Evolutionary conservation across 1,284 basidiomycete species (phyloP), one percentile per base, ranked within the genome.

Genomic region (Cerioporus squamosus): DNA sequence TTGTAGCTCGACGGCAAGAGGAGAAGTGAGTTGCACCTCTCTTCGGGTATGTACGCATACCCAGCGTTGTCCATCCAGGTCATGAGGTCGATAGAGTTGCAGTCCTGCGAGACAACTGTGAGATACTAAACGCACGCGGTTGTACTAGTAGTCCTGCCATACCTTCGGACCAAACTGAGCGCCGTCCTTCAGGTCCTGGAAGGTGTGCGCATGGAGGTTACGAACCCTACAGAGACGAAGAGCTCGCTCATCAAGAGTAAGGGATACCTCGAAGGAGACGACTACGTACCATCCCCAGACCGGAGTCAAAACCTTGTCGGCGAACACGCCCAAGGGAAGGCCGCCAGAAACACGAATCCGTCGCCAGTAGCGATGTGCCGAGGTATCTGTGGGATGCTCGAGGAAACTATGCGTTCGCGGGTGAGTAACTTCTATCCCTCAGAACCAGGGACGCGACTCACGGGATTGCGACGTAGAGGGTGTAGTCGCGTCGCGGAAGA

Each of bases 161-260:
- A 59, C 61, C 20, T 55, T 52, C 15, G 59, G 59, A 10, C 59
- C 59, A 26, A 58, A 63, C 2, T 53, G 31, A 6, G 62, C 55
- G 14, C 62, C 59, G 40, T 63, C 59, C 20, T 50, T 56, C 49
- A 45, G 51, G 26, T 58, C 59, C 5, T 54, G 44, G 44, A 58
- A 58, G 12, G 54, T 51, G 36, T 63, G 59, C 2, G 62, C 59
- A n/a, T 61, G 59, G 12, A 61, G 52, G 47, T 60, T 63, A 5
- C 58, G 55, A 6, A 59, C 43, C 55, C 62, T 63, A n/a, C n/a
- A n/a, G n/a, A n/a, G n/a, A n/a, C n/a, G n/a, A n/a, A n/a, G n/a
- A n/a, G n/a, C n/a, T n/a, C n/a, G n/a, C n/a, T n/a, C n/a, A n/a
- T n/a, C n/a, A n/a, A n/a, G n/a, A n/a, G n/a, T n/a, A n/a, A n/a